A percentile compares a stretch with the other conserved stretches of the same genome.
Evolutionary conservation across 192 early-diverging fungal species (phyloP).

Genomic region (Backusella sp.): DNA sequence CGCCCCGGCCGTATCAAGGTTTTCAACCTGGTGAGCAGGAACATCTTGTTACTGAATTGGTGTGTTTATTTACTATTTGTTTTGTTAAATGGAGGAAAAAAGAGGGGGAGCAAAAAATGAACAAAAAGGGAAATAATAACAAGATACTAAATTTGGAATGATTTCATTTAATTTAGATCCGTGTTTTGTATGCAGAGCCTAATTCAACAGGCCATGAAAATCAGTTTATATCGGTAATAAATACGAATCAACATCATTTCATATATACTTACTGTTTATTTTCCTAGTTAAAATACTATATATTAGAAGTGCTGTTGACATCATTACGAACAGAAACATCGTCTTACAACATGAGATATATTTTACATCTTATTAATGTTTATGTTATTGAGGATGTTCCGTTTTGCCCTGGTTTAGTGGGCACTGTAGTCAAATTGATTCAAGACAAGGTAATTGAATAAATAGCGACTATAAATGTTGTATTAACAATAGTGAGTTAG

Average conservation of each 20-base stretch:
- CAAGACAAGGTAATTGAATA: constrained; percentile 67
- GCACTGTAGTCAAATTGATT: constrained; percentile 64
- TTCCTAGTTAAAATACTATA: constrained; percentile 60
- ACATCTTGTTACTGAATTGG: constrained; percentile 50
- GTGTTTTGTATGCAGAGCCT: constrained; percentile 32
- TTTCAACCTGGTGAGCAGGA: constrained; percentile 43
- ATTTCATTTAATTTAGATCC: constrained; percentile 23
- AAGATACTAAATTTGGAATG: not conserved
- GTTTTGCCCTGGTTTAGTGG: constrained; percentile 69
- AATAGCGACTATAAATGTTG: not conserved
- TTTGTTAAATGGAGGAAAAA: not conserved
- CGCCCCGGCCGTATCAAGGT: not conserved
- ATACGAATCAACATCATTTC: too few relatives aligned
- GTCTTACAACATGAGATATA: constrained; percentile 61
- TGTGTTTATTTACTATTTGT: constrained; percentile 21
- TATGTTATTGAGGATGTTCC: constrained; percentile 76
- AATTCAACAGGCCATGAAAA: constrained; percentile 7
- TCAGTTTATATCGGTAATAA: constrained; percentile 28
- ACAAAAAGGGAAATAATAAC: not conserved
- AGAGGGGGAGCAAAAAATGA: not conserved
- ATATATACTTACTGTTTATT: not conserved
- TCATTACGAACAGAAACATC: constrained; percentile 64
- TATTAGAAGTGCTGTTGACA: constrained; percentile 64
- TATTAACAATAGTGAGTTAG: constrained; percentile 18
- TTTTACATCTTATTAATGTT: constrained; percentile 66